Base-by-base conservation (phyloP, 768 basidiomycete genomes). In the Phylloporus sp. region DNA sequence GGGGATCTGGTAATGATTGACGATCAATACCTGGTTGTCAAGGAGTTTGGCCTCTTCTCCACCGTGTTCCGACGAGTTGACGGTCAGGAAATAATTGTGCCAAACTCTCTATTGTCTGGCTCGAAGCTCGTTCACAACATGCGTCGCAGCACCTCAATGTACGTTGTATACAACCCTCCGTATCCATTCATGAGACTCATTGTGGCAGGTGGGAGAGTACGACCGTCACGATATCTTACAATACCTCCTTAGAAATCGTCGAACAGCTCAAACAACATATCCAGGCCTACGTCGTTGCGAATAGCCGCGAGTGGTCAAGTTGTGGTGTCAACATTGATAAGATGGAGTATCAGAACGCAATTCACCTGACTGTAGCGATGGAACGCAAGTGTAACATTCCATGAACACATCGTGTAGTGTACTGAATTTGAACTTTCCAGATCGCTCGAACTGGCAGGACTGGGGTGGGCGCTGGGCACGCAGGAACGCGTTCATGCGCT, bases 1-100 rank as follows among this genome's bases (percentile, higher is more conserved):
- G 88, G 88, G 7, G 88, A 91, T 59, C 69, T 90, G 27, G 84
- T 91, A 7, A 80, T 91, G 77, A 89, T 91, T 55, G 89, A 91
- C 60, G 82, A 52, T 2, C 59, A 58, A 28, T 69, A 69, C 42
- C 64, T 69, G 27, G 29, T 63, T 41, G 88, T 91, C 36, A 78
- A 80, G 47, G 88, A 91, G 62, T 91, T 88, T 61, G 88, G 88
- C 20, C 72, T 91, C 29, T 90, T 90, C 59, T 81, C 88, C 3
- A 91, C 88, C 5, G 81, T 80, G 0, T 91, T 91, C 71, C 76
- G 81, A 45, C 77, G 88, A n/a, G 85, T 87, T 4, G 89, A 91
- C 54, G 88, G 88, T 1, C 85, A 87, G 64, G 84, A 88, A 65
- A 80, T 91, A 44, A 80, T 91, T 49, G 86, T 85, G 5, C 89